Base-by-base conservation (phyloP, 345 rosid species). In the Euphorbia tirucalli region DNA sequence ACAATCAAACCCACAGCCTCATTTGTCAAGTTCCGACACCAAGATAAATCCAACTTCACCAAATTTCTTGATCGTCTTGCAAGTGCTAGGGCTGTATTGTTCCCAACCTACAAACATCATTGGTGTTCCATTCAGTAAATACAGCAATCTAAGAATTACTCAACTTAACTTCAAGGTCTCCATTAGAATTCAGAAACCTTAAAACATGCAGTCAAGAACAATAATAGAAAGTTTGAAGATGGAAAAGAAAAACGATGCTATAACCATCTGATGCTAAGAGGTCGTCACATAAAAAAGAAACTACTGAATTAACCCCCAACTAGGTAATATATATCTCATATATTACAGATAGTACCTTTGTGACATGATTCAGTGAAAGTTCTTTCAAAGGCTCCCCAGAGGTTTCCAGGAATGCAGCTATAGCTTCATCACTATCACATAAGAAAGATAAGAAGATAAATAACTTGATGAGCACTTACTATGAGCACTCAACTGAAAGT, bases 341-440 rank as follows among this genome's bases (percentile, higher is more conserved):
- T 10, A 8, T 11, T 24, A 5, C 10, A n/a, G n/a, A n/a, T 31
- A 24, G 50, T 84, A 90, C 97, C 92, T 88, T 80, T 81, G 77
- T 84, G 11, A 92, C 83, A 76, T 83, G 87, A 83, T 90, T 92
- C 68, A 95, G 86, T 3, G 90, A 84, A 71, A 89, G 85, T 74
- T 89, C 96, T 79, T 76, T 78, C 60, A 95, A 80, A 58, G 57
- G 52, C 83, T 85, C 80, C 66, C 97, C 93, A 55, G 93, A 83
- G 0, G 86, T 77, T 83, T 92, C 97, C 78, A 95, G 44, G 79
- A 87, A 95, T 71, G 99, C 97, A 82, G 97, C 97, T 57, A 90
- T 74, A 71, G 89, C 97, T 83, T 95, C 97, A 81, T 95, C 97
- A 76, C 97, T 92, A 80, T 37, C 66, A 66, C 31, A 41, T 61